Evolutionary conservation across 352 stramenopile species (phyloP), one percentile per base, ranked within the genome.

Genomic region (Aphanomyces invadans): DNA sequence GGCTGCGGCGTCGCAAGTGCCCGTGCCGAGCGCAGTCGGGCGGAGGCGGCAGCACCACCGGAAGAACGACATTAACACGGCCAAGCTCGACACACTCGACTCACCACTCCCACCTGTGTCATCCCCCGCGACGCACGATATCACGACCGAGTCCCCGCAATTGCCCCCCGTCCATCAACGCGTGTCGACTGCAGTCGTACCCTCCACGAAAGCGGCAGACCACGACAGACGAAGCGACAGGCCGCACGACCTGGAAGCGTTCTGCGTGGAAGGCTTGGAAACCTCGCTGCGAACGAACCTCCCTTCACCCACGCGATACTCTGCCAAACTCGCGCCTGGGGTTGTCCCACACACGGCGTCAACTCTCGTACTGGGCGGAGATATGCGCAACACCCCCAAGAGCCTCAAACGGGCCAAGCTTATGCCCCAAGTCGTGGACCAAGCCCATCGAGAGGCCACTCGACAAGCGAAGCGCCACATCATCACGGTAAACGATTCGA

Each of bases 371-470:
- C 36, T 64, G 4, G 55, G 55, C 15, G 55, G 55, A 4, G 55
- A 64, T 19, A 64, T 64, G 55, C 55, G 55, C 36, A 64, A 64
- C 55, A 64, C 55, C 21, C 55, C 55, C 11, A 64, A 64, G 15
- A 64, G 55, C 25, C 55, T 64, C 38, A 45, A 46, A 21, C 55
- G 55, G 7, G 55, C 55, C 2, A 45, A 46, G 17, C 36, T 64
- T 4, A 33, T 64, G 36, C 55, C 55, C 4, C 55, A 64, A 29
- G 26, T 64, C 10, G n/a, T 64, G 10, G 55, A 64, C 26, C 55
- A 64, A 51, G 15, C 17, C 12, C 55, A 46, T 38, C 36, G 38
- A 5, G 55, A 64, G 12, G 32, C 32, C 38, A 45, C 32, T 15
- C 36, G 55, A 29, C 36, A 64, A 29, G 55, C 55, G 31, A 64